These are phyloP conservation scores for Skeletonema menzelii DNA, from an alignment of 108 stramenopile genomes.

Conservation along the genomic window DNA sequence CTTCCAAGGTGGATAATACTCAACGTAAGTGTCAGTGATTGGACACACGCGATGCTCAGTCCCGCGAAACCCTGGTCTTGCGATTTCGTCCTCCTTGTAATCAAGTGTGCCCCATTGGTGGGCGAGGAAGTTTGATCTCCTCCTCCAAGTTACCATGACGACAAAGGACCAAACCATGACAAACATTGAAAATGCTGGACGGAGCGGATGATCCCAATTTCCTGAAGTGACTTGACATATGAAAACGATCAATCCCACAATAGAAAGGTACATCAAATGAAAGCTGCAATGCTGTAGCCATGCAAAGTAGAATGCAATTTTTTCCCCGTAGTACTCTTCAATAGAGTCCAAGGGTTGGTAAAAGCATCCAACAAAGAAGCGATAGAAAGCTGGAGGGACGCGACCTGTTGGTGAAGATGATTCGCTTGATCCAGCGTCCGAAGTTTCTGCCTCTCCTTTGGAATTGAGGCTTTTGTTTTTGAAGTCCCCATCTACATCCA, in stretches of 20 bases:
- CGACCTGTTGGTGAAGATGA: conserved; percentile 5
- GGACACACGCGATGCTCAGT: conserved; percentile 58
- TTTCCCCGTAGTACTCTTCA: conserved; percentile 97
- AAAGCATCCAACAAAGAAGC: conserved; percentile 78
- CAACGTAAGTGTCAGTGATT: conserved; percentile 78
- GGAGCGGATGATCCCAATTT: conserved; percentile 75
- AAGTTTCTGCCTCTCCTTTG: conserved; percentile 13
- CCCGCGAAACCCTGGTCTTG: conserved; percentile 91
- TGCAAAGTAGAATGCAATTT: conserved; percentile 97
- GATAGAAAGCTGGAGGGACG: conserved; percentile 60
- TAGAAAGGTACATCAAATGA: conserved; percentile 73
- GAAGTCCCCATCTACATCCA: conserved; percentile 12
- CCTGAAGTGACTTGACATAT: conserved; percentile 56
- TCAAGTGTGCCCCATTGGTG: conserved; percentile 91
- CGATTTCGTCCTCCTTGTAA: conserved; percentile 91
- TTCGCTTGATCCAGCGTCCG: not conserved
- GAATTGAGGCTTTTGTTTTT: conserved; percentile 8
- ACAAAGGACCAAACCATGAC: conserved; percentile 94
- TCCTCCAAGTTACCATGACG: conserved; percentile 91
- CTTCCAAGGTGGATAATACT: conserved; percentile 87
- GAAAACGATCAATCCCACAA: conserved; percentile 77
- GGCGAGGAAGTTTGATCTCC: conserved; percentile 78
- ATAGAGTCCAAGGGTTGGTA: conserved; percentile 92
- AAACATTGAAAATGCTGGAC: conserved; percentile 70
- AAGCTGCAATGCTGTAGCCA: conserved; percentile 93